Percentiles rank a stretch among this genome's conserved stretches.
Evolutionary conservation across 2,329 filamentous ascomycete species (phyloP).

Genomic region (Aureobasidium sp.): DNA sequence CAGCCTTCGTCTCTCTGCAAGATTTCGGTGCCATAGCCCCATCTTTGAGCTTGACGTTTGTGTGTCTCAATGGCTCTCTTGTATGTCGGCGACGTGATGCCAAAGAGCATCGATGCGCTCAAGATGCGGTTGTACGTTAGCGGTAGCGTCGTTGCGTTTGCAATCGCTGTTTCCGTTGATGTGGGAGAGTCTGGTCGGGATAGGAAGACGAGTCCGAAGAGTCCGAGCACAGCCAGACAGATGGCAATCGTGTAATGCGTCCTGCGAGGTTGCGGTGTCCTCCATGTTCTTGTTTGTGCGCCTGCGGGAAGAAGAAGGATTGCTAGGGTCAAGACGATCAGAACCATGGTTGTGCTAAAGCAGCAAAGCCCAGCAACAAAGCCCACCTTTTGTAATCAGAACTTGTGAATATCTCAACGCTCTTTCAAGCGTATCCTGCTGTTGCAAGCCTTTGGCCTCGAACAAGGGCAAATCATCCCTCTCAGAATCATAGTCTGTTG

Average conservation of each 20-base stretch:
- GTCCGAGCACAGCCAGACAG: background rate
- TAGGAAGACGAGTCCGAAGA: background rate
- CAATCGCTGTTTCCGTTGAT: background rate
- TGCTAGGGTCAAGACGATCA: background rate
- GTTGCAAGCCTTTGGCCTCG: background rate
- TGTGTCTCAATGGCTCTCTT: conserved; percentile 37
- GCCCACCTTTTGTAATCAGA: background rate
- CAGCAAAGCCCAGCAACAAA: background rate
- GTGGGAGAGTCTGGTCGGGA: background rate
- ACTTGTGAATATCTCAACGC: background rate
- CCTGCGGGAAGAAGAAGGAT: background rate
- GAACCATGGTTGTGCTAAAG: background rate
- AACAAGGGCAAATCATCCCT: background rate
- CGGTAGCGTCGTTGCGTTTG: background rate
- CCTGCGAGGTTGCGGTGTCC: background rate
- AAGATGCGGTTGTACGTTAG: conserved; percentile 24
- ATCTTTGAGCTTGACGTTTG: conserved; percentile 33
- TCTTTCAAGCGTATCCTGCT: background rate
- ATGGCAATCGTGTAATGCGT: background rate
- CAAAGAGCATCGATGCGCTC: conserved; percentile 36
- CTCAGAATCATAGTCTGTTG: background rate
- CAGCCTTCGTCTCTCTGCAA: conserved; percentile 36
- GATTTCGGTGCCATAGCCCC: conserved; percentile 37
- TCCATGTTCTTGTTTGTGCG: background rate
- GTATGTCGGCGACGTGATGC: conserved; percentile 30